Percentiles rank a stretch among this genome's conserved stretches.
Conservation (phyloP, 768 basidiomycete genomes). For the Lactarius vividus region DNA sequence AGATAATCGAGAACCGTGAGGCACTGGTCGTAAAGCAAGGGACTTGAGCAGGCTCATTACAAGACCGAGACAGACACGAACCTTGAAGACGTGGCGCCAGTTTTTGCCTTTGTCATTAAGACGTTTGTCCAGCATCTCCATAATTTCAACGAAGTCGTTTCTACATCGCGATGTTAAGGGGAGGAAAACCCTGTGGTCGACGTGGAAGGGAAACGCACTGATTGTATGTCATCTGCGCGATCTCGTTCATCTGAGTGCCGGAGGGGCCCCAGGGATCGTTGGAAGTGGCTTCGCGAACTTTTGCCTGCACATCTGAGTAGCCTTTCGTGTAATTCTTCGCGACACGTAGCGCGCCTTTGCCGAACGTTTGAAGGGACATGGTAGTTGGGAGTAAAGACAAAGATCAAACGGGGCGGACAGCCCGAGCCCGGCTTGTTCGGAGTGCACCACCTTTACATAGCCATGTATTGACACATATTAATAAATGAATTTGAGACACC, state of each 20-base stretch:
- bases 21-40: constrained; percentile 46
- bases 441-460: background rate
- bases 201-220: constrained; percentile 57
- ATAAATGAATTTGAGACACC: constrained; percentile 23
- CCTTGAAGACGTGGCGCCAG: constrained; percentile 99
- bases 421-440: background rate
- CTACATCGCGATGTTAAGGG: constrained; percentile 37
- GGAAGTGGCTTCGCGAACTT: constrained; percentile 93
- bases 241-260: constrained; percentile 98
- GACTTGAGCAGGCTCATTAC: constrained; percentile 1
- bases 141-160: constrained; percentile 97
- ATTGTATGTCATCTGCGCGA: constrained; percentile 95
- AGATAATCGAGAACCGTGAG: constrained; percentile 94
- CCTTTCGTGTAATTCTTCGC: constrained; percentile 96
- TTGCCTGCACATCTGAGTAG: constrained; percentile 93
- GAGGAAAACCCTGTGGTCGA: background rate
- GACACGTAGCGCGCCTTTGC: constrained; percentile 80
- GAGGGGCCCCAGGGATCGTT: constrained; percentile 99
- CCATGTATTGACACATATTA: background rate
- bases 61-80: constrained; percentile 33
- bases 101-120: constrained; percentile 99
- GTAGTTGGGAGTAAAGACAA: background rate
- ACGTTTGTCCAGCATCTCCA: constrained; percentile 99
- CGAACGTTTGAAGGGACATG: constrained; percentile 72
- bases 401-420: background rate